Evolutionary conservation across 306 rosid species (phyloP).

Genomic region (Dryas alaskensis): DNA sequence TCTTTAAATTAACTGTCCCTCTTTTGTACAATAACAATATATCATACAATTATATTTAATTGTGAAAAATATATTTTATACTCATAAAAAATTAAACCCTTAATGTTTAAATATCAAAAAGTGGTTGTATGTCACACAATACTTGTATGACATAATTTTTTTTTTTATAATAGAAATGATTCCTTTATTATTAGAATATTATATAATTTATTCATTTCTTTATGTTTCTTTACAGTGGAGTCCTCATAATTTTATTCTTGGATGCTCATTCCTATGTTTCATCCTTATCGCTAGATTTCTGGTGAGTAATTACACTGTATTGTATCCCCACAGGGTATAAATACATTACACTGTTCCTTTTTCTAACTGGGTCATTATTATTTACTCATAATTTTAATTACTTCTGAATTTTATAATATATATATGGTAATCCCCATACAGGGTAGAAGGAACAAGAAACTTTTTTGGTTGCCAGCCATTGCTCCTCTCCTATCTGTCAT

Average conservation of each 20-base stretch:
- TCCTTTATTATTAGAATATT: not conserved
- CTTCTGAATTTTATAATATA: no score
- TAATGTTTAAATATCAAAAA: no score
- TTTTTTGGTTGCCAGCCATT: slow-evolving; percentile 80
- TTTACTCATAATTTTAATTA: not conserved
- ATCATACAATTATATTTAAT: no score
- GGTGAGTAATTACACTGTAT: slow-evolving; percentile 40
- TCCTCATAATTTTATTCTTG: slow-evolving; percentile 60
- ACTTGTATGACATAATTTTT: no score
- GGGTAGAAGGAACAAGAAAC: slow-evolving; percentile 60
- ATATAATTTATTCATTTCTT: not conserved
- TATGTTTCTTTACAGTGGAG: slow-evolving; percentile 52
- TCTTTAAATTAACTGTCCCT: no score
- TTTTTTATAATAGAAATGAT: not conserved
- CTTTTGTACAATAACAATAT: no score
- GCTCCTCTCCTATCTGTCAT: slow-evolving; percentile 69
- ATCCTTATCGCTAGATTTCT: slow-evolving; percentile 55
- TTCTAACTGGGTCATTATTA: not conserved
- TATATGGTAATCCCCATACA: slow-evolving; percentile 12
- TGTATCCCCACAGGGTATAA: no score
- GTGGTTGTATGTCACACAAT: no score
- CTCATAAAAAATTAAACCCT: no score
- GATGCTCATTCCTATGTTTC: slow-evolving; percentile 62
- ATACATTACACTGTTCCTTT: not conserved
- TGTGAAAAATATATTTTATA: no score